Base-by-base conservation (phyloP, 768 basidiomycete genomes). In the Tylopilus balloui region DNA sequence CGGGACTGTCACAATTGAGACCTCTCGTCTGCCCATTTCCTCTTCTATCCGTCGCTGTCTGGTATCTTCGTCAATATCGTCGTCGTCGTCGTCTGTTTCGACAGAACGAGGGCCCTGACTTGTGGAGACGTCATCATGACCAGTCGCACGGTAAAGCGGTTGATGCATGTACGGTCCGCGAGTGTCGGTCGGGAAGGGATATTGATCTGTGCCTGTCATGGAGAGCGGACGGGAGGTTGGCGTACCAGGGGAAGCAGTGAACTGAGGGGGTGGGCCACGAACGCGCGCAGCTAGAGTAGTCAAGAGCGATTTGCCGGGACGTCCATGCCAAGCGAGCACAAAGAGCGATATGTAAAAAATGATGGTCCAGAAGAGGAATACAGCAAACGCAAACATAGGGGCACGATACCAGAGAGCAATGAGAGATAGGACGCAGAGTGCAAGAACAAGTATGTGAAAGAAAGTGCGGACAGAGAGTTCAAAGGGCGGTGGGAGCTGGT, bases 21-120 rank as follows among this genome's bases (percentile, higher is more conserved):
- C 87, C 55, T 91, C 87, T 42, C 89, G 78, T 56, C 88, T 74
- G 32, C 75, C 80, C 78, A 92, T 87, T 66, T 91, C 88, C 49
- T 85, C 83, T 62, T 91, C 89, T 28, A 90, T 88, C 57, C 79
- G 73, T 51, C 80, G 75, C 63, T 89, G 88, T 51, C 82, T 73
- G 12, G 80, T 76, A 42, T 84, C 81, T 54, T 90, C 88, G 55
- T 90, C 88, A 47, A 85, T 71, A 40, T 87, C 84, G 25, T 85
- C 83, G 17, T 87, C 83, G 10, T 79, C 73, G 11, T 78, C 78
- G 45, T 82, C 84, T 7, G 74, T 75, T 28, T 79, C 81, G 41
- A 71, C 71, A 52, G 75, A 79, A 43, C 72, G 73, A 38, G 75
- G 78, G 17, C 70, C 64, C 50, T 70, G 70, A 42, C 66, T 53